These are phyloP conservation scores for Penicillium hesseltinei DNA, from an alignment of 2,329 filamentous ascomycete genomes.

Conservation along the genomic window DNA sequence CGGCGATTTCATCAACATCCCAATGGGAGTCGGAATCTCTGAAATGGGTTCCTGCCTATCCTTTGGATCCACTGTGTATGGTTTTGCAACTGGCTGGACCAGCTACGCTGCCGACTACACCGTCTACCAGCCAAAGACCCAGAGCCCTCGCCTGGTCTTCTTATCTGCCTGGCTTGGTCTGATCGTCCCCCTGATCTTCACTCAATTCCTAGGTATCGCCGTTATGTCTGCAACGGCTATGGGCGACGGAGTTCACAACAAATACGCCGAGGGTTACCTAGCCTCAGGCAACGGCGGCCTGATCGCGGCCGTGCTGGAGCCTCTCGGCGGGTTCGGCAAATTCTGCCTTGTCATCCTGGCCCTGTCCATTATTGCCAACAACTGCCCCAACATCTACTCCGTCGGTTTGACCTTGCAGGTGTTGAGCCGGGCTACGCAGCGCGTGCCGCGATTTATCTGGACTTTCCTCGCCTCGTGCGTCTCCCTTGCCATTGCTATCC, in stretches of 20 bases:
- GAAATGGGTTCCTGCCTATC: constrained; percentile 64
- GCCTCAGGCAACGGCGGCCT: constrained; percentile 64
- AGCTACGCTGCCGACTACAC: constrained; percentile 75
- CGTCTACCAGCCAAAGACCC: constrained; percentile 68
- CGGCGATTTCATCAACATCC: constrained; percentile 61
- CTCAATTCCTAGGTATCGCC: constrained; percentile 69
- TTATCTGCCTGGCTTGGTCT: constrained; percentile 67
- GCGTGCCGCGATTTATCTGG: constrained; percentile 67
- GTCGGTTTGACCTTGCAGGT: constrained; percentile 67
- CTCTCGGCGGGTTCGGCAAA: constrained; percentile 66
- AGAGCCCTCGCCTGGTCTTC: constrained; percentile 63
- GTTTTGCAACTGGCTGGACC: constrained; percentile 72
- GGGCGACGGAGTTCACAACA: constrained; percentile 52
- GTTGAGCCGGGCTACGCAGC: constrained; percentile 57
- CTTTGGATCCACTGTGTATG: constrained; percentile 65
- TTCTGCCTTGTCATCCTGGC: constrained; percentile 69
- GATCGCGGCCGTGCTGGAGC: constrained; percentile 62
- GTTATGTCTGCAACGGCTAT: constrained; percentile 62
- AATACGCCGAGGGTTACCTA: constrained; percentile 56
- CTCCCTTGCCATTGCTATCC: constrained; percentile 68
- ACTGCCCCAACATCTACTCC: constrained; percentile 72
- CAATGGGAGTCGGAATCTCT: constrained; percentile 57
- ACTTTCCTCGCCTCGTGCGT: constrained; percentile 60
- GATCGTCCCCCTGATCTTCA: constrained; percentile 69
- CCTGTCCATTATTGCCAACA: constrained; percentile 67